These are phyloP conservation scores for Phytomonas serpens DNA, from an alignment of 208 protist genomes.

Conservation along the genomic window DNA sequence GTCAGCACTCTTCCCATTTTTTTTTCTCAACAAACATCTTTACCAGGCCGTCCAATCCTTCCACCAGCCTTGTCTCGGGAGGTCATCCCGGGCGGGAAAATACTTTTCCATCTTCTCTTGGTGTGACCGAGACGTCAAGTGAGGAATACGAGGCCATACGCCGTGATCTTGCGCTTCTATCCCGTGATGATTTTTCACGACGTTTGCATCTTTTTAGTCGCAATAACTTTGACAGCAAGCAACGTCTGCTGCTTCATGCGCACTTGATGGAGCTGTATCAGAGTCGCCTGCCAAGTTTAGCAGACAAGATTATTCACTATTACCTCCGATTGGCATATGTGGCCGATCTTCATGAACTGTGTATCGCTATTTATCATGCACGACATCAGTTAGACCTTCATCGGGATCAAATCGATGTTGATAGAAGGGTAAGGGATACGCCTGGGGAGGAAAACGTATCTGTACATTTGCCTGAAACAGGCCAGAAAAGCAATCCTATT, in stretches of 20 bases:
- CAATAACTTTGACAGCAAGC: conserved; percentile 33
- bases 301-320: conserved; percentile 33
- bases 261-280: conserved; percentile 40
- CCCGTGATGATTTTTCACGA: conserved; percentile 35
- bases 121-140: neutral
- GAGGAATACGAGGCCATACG: neutral
- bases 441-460: neutral
- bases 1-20: neutral
- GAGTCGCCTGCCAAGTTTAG: conserved; percentile 24
- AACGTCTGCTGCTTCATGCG: conserved; percentile 33
- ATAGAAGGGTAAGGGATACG: neutral
- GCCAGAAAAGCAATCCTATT: neutral
- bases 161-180: conserved; percentile 30
- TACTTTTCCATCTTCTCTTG: neutral
- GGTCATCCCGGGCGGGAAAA: neutral
- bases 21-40: neutral
- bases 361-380: conserved; percentile 42
- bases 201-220: conserved; percentile 63
- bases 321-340: conserved; percentile 50
- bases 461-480: neutral
- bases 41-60: neutral
- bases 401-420: neutral
- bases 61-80: neutral
- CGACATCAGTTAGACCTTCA: conserved; percentile 14
- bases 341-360: conserved; percentile 38